A percentile compares a stretch with the other conserved stretches of the same genome.
phyloP scores from a whole-genome alignment of 176 grass and related monocot species.

The Aegilops longissima region DNA sequence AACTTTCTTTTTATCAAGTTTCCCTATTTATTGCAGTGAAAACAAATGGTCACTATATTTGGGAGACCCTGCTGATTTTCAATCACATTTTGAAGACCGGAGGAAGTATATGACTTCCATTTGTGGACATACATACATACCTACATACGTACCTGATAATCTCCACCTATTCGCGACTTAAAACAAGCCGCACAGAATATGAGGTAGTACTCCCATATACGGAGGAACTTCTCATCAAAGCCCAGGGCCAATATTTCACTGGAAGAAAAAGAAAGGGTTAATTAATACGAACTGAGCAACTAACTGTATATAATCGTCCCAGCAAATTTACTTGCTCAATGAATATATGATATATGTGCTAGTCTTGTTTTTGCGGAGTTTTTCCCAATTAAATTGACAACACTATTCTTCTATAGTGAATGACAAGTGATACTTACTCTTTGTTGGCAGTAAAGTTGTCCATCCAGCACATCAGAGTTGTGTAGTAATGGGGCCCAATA shows the following conservation, averaged over 20 bases:
- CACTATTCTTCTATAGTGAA: background rate
- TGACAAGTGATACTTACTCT: background rate
- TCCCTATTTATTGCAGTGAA: background rate
- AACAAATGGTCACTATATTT: background rate
- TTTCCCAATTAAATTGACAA: background rate
- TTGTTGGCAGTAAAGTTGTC: background rate
- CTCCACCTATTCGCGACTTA: background rate
- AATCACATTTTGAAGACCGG: background rate
- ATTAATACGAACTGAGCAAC: background rate
- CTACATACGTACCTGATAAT: background rate
- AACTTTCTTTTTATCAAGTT: background rate
- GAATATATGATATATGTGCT: background rate
- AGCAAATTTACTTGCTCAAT: background rate
- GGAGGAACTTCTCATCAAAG: background rate
- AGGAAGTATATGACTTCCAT: background rate
- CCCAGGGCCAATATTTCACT: background rate
- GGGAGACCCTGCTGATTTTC: background rate
- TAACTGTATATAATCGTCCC: background rate
- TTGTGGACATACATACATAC: background rate
- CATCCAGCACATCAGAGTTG: background rate
- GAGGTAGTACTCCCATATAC: constrained; percentile 5
- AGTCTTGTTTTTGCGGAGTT: too few species aligned
- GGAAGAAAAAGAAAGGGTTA: background rate
- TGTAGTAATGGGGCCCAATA: background rate
- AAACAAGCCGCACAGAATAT: background rate